Base-by-base conservation (phyloP, 2,329 filamentous ascomycete species). In the Cordyceps pruinosa region DNA sequence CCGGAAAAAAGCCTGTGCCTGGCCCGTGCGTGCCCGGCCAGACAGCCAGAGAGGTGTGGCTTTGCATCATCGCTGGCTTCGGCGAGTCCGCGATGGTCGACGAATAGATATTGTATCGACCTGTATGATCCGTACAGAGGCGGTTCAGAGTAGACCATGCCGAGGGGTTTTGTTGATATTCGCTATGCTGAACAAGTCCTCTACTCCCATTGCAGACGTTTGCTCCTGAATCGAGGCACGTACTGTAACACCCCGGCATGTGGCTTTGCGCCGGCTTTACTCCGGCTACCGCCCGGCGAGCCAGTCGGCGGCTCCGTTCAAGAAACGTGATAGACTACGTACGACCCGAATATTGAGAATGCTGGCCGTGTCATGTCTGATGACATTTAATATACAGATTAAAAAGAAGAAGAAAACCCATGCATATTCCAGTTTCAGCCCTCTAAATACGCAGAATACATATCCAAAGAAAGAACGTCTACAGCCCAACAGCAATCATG, bases 211-310 rank as follows among this genome's bases (percentile, higher is more conserved):
- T 32, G 8, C 10, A n/a, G 19, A 19, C 19, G 37, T 23, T 41
- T 41, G 37, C 37, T 41, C 19, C 37, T 23, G 7, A 19, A 39
- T 39, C 9, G 9, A 21, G 37, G 28, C 10, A 32, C 28, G 28
- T 32, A 32, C 28, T 10, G 5, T 32, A n/a, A n/a, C n/a, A n/a
- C n/a, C n/a, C n/a, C n/a, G n/a, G n/a, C n/a, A 3, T 13, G 17
- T 37, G 44, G 44, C 15, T 56, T 48, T 56, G 53, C 53, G 44
- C 41, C 53, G 53, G 53, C 44, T 56, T 56, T 42, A 56, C 44
- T 39, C 44, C 53, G 53, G 53, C 19, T 56, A 54, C 9, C 28
- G n/a, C 2, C 26, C 12, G 23, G 8, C 5, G 4, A 47, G 30
- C 52, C 52, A 55, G 42, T 55, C 28, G 34, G 30, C 25, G 25